phyloP scores from a whole-genome alignment of 345 rosid species.

The Physaria fendleri region DNA sequence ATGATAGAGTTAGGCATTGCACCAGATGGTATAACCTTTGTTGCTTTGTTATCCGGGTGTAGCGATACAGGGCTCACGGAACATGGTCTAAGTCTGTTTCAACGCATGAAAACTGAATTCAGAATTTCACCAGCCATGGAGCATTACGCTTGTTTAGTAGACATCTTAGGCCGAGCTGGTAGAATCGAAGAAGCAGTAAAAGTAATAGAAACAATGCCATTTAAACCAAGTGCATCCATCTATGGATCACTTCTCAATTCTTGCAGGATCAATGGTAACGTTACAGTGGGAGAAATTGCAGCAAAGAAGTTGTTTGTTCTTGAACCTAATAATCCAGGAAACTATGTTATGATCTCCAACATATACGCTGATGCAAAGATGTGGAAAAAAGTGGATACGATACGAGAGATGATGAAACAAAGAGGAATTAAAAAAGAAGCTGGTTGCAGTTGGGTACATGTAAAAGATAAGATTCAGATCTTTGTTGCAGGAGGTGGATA shows the following conservation, averaged over 20 bases:
- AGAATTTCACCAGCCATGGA: conserved; percentile 37
- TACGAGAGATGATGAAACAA: conserved; percentile 35
- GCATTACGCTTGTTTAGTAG: conserved; percentile 57
- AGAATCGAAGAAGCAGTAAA: conserved; percentile 39
- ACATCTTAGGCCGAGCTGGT: conserved; percentile 55
- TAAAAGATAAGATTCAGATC: conserved; percentile 38
- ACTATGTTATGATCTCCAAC: conserved; percentile 55
- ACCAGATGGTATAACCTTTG: conserved; percentile 47
- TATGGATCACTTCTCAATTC: conserved; percentile 61
- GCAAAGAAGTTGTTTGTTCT: conserved; percentile 41
- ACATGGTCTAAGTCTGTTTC: conserved; percentile 38
- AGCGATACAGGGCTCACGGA: conserved; percentile 47
- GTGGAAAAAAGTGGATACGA: conserved; percentile 48
- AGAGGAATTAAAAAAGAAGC: conserved; percentile 49
- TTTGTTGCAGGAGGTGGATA: conserved; percentile 47
- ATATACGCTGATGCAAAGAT: conserved; percentile 55
- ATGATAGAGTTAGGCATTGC: conserved; percentile 35
- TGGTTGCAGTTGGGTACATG: conserved; percentile 61
- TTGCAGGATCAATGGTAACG: conserved; percentile 36
- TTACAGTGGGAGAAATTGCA: conserved; percentile 31
- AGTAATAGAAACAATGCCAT: conserved; percentile 42
- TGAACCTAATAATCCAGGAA: conserved; percentile 53
- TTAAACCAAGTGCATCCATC: conserved; percentile 43
- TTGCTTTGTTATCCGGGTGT: conserved; percentile 51
- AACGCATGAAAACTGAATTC: conserved; percentile 35